phyloP scores from a whole-genome alignment of 2,329 filamentous ascomycete genomes.

The Pseudogymnoascus sp. region DNA sequence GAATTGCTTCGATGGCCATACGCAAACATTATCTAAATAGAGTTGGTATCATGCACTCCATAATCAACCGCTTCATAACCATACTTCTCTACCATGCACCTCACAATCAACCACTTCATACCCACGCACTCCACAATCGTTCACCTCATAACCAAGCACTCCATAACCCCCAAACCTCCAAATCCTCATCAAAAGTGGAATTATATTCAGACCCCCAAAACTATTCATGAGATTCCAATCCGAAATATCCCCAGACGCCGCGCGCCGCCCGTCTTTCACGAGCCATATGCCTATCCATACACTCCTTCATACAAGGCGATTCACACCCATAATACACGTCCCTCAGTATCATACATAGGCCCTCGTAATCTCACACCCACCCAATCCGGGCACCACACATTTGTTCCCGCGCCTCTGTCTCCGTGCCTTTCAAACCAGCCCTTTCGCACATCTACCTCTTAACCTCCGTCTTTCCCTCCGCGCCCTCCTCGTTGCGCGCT shows the following conservation, averaged over 20 bases:
- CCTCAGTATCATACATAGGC: neutral
- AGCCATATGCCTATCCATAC: neutral
- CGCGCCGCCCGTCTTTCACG: neutral
- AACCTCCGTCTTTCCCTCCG: neutral
- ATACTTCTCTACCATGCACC: neutral
- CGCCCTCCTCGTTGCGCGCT: neutral
- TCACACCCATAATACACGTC: neutral
- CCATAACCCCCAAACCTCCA: neutral
- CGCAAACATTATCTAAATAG: neutral
- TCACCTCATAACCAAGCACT: neutral
- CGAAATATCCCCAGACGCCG: constrained; percentile 2
- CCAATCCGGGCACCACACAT: neutral
- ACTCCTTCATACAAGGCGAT: neutral
- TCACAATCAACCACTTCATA: neutral
- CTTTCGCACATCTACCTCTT: neutral
- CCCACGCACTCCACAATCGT: neutral
- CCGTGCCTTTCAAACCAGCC: no score
- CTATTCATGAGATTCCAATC: neutral
- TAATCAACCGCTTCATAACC: neutral
- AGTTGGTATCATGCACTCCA: no score
- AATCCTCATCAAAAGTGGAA: neutral
- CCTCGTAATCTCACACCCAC: neutral
- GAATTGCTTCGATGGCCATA: neutral
- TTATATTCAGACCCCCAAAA: constrained; percentile 2
- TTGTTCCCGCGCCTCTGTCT: neutral